Conservation (phyloP, 306 rosid genomes). For the Sphenostylis stenocarpa region DNA sequence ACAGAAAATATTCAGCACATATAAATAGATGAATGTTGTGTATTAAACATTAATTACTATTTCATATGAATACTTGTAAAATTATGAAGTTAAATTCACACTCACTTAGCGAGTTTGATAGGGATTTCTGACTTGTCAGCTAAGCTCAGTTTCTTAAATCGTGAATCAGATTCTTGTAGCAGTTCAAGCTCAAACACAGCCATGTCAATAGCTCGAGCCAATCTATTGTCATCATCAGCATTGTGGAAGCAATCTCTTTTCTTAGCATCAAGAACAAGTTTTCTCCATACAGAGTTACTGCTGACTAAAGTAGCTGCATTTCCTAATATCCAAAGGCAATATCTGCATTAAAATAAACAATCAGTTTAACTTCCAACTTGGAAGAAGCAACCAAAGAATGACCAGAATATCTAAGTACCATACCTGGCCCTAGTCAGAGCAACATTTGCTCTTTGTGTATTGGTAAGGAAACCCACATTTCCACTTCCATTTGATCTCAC, state of each 20-base stretch:
- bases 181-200: constrained; percentile 29
- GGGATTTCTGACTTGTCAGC: not conserved
- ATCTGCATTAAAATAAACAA: not conserved
- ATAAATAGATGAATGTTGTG: no score
- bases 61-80: not conserved
- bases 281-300: constrained; percentile 44
- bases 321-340: not conserved
- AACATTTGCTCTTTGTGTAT: not conserved
- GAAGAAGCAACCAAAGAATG: not conserved
- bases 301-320: constrained; percentile 31
- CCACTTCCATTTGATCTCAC: not conserved
- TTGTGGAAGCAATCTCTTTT: constrained; percentile 41
- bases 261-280: constrained; percentile 46
- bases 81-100: not conserved
- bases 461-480: not conserved
- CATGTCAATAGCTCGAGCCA: constrained; percentile 31
- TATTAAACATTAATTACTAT: not conserved
- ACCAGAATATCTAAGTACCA: not conserved
- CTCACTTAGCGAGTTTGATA: not conserved
- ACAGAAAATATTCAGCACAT: no score
- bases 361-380: not conserved
- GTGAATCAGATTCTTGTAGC: constrained; percentile 5
- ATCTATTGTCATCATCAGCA: constrained; percentile 42
- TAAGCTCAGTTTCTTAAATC: constrained; percentile 17
- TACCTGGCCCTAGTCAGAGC: not conserved